These are phyloP conservation scores for Diplotaxis tenuifolia DNA, from an alignment of 345 rosid genomes.

Conservation along the genomic window DNA sequence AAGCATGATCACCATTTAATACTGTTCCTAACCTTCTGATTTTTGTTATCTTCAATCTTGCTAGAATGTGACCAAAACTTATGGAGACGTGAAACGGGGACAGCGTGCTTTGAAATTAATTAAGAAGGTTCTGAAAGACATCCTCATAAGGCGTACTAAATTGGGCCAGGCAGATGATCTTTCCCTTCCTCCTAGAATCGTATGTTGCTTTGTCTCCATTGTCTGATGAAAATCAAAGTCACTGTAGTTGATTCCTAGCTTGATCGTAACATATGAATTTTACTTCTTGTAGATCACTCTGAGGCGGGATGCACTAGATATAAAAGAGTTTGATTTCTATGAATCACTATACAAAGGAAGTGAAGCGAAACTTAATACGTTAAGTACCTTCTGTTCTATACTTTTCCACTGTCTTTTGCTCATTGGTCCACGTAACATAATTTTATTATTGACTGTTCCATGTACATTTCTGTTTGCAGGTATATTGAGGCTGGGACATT, in stretches of 20 bases:
- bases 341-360: conserved; percentile 77
- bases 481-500: conserved; percentile 76
- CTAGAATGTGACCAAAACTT: conserved; percentile 70
- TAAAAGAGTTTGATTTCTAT: conserved; percentile 82
- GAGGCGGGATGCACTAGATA: conserved; percentile 81
- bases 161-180: conserved; percentile 94
- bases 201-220: conserved; percentile 39
- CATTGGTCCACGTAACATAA: conserved; percentile 9
- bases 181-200: conserved; percentile 93
- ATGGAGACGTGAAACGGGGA: conserved; percentile 46
- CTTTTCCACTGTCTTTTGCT: conserved; percentile 11
- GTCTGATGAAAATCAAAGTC: conserved; percentile 12
- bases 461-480: conserved; percentile 45
- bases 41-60: conserved; percentile 5
- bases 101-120: conserved; percentile 85
- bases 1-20: background rate
- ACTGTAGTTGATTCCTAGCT: conserved; percentile 10
- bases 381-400: conserved; percentile 21
- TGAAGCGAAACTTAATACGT: conserved; percentile 90
- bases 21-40: conserved; percentile 11
- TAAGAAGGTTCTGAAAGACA: conserved; percentile 66
- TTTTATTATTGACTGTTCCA: background rate
- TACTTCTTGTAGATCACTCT: conserved; percentile 55
- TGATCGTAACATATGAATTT: background rate
- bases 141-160: conserved; percentile 85